phyloP scores from a whole-genome alignment of 2,329 filamentous ascomycete species.

The Colletotrichum lini region DNA sequence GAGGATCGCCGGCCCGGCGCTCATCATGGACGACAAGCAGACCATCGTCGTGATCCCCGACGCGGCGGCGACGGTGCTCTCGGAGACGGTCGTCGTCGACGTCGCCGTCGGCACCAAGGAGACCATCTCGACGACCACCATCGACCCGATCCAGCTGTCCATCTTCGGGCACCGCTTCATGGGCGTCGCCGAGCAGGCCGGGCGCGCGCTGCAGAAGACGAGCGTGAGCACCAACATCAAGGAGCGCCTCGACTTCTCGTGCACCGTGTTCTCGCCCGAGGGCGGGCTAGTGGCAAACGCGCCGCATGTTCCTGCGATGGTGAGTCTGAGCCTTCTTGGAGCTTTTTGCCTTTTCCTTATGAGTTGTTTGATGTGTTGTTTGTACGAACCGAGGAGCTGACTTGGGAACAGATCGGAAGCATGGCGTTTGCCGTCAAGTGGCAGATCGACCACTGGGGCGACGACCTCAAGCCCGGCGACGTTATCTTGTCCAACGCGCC shows the following conservation, averaged over 20 bases:
- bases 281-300: constrained; percentile 82
- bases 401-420: constrained; percentile 68
- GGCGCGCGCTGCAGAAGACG: constrained; percentile 83
- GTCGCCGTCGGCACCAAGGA: constrained; percentile 44
- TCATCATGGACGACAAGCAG: constrained; percentile 78
- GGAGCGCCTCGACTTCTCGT: constrained; percentile 85
- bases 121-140: constrained; percentile 46
- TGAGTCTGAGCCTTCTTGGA: background rate
- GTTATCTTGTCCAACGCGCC: constrained; percentile 54
- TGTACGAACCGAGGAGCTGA: background rate
- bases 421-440: constrained; percentile 84
- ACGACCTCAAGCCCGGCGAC: constrained; percentile 52
- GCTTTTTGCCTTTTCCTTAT: too few species aligned
- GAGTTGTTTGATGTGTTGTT: too few species aligned
- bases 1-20: constrained; percentile 74
- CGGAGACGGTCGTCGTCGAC: constrained; percentile 58
- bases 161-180: constrained; percentile 88
- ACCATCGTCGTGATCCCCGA: constrained; percentile 80
- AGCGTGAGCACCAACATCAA: constrained; percentile 85
- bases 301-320: constrained; percentile 81
- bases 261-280: constrained; percentile 82
- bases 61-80: constrained; percentile 64
- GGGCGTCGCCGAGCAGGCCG: constrained; percentile 89
- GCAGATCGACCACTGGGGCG: constrained; percentile 75
- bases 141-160: constrained; percentile 81